Percentiles rank a stretch among this genome's conserved stretches.
These are phyloP conservation scores for Betula pendula DNA, from an alignment of 306 rosid species.

Conservation along the genomic window DNA sequence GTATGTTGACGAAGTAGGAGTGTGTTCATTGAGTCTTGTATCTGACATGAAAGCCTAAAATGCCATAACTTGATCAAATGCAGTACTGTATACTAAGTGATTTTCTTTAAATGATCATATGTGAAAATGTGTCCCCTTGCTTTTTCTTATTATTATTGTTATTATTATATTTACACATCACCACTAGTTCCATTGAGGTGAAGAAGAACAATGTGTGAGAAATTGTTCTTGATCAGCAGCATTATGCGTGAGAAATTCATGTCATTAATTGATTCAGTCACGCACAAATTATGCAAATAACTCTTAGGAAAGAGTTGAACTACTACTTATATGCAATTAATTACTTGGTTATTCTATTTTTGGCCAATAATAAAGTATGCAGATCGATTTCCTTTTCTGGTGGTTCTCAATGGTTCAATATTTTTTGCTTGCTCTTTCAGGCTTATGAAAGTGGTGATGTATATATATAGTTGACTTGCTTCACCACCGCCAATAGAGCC, in stretches of 20 bases:
- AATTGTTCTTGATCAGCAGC: too few species aligned
- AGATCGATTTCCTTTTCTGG: conserved; percentile 33
- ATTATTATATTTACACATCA: background rate
- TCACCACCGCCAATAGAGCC: background rate
- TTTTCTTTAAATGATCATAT: conserved; percentile 12
- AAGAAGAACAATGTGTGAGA: too few species aligned
- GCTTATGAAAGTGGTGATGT: conserved; percentile 30
- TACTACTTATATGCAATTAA: background rate
- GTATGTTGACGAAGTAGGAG: conserved; percentile 16
- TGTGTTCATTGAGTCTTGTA: conserved; percentile 26
- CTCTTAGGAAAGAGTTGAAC: background rate
- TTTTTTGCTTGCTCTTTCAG: conserved; percentile 26
- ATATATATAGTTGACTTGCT: conserved; percentile 10
- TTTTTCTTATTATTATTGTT: background rate
- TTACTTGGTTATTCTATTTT: conserved; percentile 14
- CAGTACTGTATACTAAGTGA: background rate
- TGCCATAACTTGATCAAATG: conserved; percentile 20
- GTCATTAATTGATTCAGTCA: background rate
- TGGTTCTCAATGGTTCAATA: conserved; percentile 8
- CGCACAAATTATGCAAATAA: background rate
- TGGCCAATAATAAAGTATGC: conserved; percentile 22
- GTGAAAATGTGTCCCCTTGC: conserved; percentile 1
- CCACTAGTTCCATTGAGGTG: too few species aligned
- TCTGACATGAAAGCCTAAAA: conserved; percentile 27
- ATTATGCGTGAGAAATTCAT: background rate